Evolutionary conservation across 2,329 filamentous ascomycete species (phyloP), one percentile per base, ranked within the genome.

Genomic region (Microdochium paspali): DNA sequence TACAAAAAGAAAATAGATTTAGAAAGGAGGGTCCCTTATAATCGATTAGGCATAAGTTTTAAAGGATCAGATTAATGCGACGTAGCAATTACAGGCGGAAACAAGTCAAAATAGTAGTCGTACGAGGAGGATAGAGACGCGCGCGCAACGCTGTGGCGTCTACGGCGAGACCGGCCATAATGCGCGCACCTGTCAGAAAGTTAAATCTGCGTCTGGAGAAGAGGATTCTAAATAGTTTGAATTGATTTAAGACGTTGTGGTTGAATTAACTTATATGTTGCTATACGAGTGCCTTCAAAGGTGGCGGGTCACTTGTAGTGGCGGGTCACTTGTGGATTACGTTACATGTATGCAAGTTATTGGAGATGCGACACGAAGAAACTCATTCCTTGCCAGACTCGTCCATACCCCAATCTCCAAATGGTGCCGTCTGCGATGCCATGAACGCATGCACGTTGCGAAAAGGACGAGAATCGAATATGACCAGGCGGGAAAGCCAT

Each of bases 71-170:
- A 15, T 35, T 12, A n/a, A 35, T 35, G 31, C 31, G 31, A 35
- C 31, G 31, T 6, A 32, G 42, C 46, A 46, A 28, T 44, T 45
- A 40, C 39, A 24, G 52, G 52, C 49, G 28, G 43, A 30, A 44
- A 26, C 18, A 18, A 23, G n/a, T 32, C 26, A 42, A 23, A 47
- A n/a, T 44, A 44, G 24, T 28, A 28, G n/a, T 25, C 25, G 43
- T n/a, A 26, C n/a, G 24, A 44, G 25, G 24, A 44, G 23, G n/a
- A n/a, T 13, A 25, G 24, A 44, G 15, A 44, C 31, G 15, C 31
- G 31, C 31, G 31, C 31, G 31, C 31, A n/a, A 18, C 31, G 31
- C 31, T 35, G 31, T 35, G 31, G 31, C n/a, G 31, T 35, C 31
- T 35, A n/a, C 31, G 25, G 24, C 4, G 24, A 44, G 31, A 9